Base-by-base conservation (phyloP, 106 monocot species). In the Phalaenopsis aphrodite region DNA sequence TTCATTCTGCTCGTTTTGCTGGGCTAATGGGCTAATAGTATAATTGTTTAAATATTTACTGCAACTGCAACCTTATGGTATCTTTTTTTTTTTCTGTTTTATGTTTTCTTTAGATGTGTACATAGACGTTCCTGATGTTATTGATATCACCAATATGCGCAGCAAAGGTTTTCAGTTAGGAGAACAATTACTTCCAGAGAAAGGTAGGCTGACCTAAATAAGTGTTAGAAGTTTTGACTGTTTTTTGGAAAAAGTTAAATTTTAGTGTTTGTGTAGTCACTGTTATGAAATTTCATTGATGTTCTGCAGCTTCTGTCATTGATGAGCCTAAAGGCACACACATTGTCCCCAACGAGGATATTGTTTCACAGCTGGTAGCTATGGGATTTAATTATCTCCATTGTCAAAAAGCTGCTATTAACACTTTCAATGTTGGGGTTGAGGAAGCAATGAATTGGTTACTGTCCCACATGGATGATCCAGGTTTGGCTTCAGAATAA, bases 361-460 rank as follows among this genome's bases (percentile, higher is more conserved):
- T 94, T 82, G 97, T 92, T 56, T 87, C 90, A 6, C 75, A 89
- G 79, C 88, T 98, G 79, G 82, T 84, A 61, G 84, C 48, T 71
- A 98, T 98, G 97, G 97, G 97, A 41, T 98, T 98, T 84, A 90
- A 88, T 88, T 87, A 88, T 84, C 85, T 94, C 39, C 94, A 98
- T 81, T 94, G 94, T 52, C 94, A 98, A 79, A 98, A 98, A 81
- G 97, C 97, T 82, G 97, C 94, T 57, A 94, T 98, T 82, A 92
- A 86, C 39, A 98, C 94, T 52, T 86, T 90, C 42, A 98, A 98
- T 85, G 72, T 77, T 46, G 97, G 97, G 9, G 92, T 92, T 45
- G 97, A 98, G 81, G 94, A 94, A 80, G 97, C 97, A 78, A 94
- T 98, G 92, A 94, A 81, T 82, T 98, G 97, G 97, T 81, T 98